phyloP scores from a whole-genome alignment of 2,329 filamentous ascomycete genomes.

The Chaetomium olivaceum region DNA sequence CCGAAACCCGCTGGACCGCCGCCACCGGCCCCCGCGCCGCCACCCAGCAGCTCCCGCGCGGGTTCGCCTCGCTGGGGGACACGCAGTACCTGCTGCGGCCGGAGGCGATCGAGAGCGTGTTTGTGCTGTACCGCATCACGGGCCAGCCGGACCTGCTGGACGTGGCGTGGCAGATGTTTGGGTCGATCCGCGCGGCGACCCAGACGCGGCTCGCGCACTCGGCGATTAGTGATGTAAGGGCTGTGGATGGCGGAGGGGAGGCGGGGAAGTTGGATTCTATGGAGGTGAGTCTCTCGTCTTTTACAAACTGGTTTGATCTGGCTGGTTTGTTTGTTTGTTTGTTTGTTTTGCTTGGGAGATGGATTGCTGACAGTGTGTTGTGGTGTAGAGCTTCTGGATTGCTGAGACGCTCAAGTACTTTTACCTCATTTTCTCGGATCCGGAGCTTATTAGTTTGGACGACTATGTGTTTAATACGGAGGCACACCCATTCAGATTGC shows the following conservation, averaged over 20 bases:
- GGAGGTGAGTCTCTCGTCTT: too few species aligned
- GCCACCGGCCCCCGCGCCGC: constrained; percentile 34
- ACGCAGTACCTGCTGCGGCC: constrained; percentile 48
- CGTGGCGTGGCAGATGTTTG: constrained; percentile 52
- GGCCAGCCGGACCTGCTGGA: constrained; percentile 48
- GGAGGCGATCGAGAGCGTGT: constrained; percentile 55
- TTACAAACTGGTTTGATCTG: too few species aligned
- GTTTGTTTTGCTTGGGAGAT: not conserved
- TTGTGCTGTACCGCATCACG: constrained; percentile 54
- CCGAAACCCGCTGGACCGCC: constrained; percentile 36
- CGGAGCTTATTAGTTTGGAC: constrained; percentile 64
- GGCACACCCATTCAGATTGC: constrained; percentile 50
- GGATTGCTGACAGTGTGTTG: constrained; percentile 15
- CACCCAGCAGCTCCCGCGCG: constrained; percentile 45
- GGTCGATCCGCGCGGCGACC: constrained; percentile 45
- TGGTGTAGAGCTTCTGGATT: constrained; percentile 63
- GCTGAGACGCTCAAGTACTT: constrained; percentile 79
- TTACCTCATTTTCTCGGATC: constrained; percentile 69
- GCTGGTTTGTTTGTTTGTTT: not conserved
- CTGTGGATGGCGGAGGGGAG: constrained; percentile 37
- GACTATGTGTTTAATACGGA: constrained; percentile 67
- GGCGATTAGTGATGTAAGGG: constrained; percentile 47
- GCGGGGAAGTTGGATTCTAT: constrained; percentile 47
- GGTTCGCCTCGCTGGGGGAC: constrained; percentile 58
- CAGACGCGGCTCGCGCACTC: constrained; percentile 48